A percentile compares a stretch with the other conserved stretches of the same genome.
Conservation (phyloP, 1,284 basidiomycete species). For the Cutaneotrichosporon sp. region DNA sequence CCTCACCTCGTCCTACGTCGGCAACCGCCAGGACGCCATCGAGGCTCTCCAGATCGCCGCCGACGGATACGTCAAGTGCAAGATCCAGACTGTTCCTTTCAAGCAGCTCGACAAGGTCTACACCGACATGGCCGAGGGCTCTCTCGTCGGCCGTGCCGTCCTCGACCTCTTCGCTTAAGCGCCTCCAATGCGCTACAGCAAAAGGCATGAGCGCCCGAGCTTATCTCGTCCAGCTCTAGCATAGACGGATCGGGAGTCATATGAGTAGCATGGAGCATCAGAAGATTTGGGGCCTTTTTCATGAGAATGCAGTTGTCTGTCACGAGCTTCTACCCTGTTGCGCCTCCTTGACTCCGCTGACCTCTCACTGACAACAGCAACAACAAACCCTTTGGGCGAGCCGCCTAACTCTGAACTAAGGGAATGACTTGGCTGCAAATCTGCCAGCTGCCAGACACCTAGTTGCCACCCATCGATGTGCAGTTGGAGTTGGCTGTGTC, state of each 20-base stretch:
- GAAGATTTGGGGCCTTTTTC: neutral
- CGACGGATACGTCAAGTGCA: constrained; percentile 61
- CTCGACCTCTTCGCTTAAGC: constrained; percentile 48
- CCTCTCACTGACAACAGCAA: too few species aligned
- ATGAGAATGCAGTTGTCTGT: neutral
- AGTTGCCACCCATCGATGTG: too few species aligned
- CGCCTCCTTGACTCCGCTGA: too few species aligned
- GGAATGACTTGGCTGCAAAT: too few species aligned
- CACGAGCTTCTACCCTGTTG: too few species aligned
- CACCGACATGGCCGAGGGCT: constrained; percentile 57
- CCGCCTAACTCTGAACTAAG: too few species aligned
- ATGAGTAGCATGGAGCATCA: neutral
- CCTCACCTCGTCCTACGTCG: constrained; percentile 71
- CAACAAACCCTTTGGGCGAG: too few species aligned
- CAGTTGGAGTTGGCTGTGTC: too few species aligned
- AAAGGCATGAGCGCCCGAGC: constrained; percentile 1
- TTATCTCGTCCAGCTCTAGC: neutral
- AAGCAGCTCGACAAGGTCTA: constrained; percentile 59
- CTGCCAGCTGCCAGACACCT: too few species aligned
- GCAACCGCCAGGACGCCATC: constrained; percentile 63
- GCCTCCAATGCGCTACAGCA: neutral
- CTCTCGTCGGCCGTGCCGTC: constrained; percentile 60
- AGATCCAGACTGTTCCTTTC: constrained; percentile 55
- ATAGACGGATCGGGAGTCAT: neutral
- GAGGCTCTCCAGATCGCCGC: constrained; percentile 70